Percentiles rank a stretch among this genome's conserved stretches.
Conservation (phyloP, 495 filamentous ascomycete species). For the Penicillium parvum region DNA sequence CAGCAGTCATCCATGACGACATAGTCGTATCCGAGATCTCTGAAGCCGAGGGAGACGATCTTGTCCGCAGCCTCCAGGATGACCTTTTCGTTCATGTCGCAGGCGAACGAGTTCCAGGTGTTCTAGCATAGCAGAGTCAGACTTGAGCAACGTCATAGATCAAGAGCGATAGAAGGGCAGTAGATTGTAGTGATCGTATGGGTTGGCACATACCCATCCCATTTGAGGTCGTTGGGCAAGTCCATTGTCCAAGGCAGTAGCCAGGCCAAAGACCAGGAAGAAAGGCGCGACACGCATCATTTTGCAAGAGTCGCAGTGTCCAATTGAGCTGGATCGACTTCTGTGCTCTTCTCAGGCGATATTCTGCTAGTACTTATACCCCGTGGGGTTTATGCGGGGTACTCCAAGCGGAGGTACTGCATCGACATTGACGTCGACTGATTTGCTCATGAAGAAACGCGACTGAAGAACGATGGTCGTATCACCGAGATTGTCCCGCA, state of each 20-base stretch:
- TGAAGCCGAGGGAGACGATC: conserved; percentile 48
- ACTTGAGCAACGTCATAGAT: too few species aligned
- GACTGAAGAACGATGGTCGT: background rate
- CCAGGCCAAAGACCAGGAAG: conserved; percentile 14
- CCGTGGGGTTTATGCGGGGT: conserved; percentile 7
- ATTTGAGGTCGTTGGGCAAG: conserved; percentile 39
- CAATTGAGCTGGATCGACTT: too few species aligned
- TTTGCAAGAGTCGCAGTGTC: too few species aligned
- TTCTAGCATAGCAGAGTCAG: conserved; percentile 25
- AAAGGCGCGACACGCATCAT: conserved; percentile 8
- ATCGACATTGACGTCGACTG: background rate
- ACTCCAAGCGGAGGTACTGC: conserved; percentile 1
- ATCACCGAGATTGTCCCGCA: conserved; percentile 11
- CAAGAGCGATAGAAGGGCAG: too few species aligned
- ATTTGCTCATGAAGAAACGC: background rate
- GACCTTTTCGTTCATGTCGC: conserved; percentile 46
- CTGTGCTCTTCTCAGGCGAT: too few species aligned
- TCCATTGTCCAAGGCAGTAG: conserved; percentile 34
- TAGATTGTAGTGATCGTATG: too few species aligned
- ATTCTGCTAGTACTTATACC: conserved; percentile 2
- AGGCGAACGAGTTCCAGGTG: conserved; percentile 55
- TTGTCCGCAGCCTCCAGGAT: conserved; percentile 42
- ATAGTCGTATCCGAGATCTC: conserved; percentile 53
- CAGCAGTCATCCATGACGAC: conserved; percentile 52
- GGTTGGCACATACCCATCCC: conserved; percentile 30